Base-by-base conservation (phyloP, 108 stramenopile species). In the Conticribra guillardii region DNA sequence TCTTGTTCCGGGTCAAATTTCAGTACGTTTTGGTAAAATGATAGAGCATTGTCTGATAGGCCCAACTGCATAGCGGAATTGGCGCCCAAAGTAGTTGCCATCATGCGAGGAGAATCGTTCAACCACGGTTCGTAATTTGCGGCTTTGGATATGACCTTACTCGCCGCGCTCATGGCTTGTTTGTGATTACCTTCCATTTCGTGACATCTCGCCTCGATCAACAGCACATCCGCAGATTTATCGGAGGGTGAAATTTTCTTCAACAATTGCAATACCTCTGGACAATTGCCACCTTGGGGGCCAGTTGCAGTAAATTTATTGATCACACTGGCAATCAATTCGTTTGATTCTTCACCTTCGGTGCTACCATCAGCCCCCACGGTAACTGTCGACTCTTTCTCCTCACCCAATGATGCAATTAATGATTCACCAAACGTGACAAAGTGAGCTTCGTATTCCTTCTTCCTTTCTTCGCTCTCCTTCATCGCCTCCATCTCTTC, bases 41-140 rank as follows among this genome's bases (percentile, higher is more conserved):
- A 80, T 14, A 85, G 18, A 4, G 84, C 84, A 64, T 80, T 82
- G 18, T 85, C 82, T 0, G 78, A 76, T 27, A 80, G 64, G n/a
- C 84, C 84, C 16, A 85, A 52, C 54, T 82, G 81, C 84, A 85
- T 85, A 2, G 84, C 84, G 0, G 84, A 78, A 64, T 85, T 85
- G 1, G 84, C 78, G 0, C 84, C 84, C 22, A 82, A 52, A 18
- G 79, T 80, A 16, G 74, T 68, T 23, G 84, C 84, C 72, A 85
- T 70, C 79, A 85, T 82, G n/a, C 81, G 47, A 15, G 81, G 81
- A 27, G 61, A 64, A 53, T 80, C 84, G 58, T 75, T 71, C 1
- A 71, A 30, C 81, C 81, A 82, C n/a, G 79, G 62, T 22, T 66
- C 79, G 64, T 85, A 67, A 52, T 64, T 75, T 14, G 76, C 74